Evolutionary conservation across 2,329 filamentous ascomycete genomes (phyloP).

Genomic region (Botrytis hyacinthi): DNA sequence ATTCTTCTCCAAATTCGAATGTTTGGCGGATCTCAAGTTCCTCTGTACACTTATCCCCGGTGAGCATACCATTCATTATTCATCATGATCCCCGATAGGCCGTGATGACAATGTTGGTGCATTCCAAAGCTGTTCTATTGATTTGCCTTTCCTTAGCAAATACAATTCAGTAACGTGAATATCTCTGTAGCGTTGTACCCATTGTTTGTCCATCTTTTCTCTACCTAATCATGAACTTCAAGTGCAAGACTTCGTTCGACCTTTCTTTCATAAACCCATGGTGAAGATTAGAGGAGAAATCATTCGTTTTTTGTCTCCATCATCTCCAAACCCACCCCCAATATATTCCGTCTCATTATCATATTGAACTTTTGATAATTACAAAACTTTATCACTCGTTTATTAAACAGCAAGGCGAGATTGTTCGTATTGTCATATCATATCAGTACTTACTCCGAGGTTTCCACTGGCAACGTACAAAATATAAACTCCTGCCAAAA

Average conservation of each 20-base stretch:
- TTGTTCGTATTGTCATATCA: background rate
- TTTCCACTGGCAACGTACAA: background rate
- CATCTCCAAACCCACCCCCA: background rate
- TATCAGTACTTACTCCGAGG: background rate
- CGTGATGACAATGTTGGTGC: background rate
- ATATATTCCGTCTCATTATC: background rate
- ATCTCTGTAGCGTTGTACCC: background rate
- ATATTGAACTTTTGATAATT: background rate
- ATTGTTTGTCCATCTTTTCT: background rate
- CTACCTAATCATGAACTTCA: background rate
- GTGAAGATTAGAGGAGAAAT: conserved; percentile 3
- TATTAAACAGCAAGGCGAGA: background rate
- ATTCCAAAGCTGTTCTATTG: background rate
- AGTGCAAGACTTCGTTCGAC: no score
- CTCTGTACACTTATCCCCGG: background rate
- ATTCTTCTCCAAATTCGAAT: background rate
- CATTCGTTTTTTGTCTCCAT: background rate
- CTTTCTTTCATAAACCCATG: background rate
- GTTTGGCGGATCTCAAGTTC: background rate
- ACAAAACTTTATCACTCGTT: background rate
- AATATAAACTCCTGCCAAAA: background rate
- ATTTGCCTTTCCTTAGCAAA: background rate
- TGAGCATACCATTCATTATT: background rate
- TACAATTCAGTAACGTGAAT: background rate
- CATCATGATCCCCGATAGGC: no score